Evolutionary conservation across 148 eudicot genomes (phyloP).

Genomic region (Rhododendron mucronatum): DNA sequence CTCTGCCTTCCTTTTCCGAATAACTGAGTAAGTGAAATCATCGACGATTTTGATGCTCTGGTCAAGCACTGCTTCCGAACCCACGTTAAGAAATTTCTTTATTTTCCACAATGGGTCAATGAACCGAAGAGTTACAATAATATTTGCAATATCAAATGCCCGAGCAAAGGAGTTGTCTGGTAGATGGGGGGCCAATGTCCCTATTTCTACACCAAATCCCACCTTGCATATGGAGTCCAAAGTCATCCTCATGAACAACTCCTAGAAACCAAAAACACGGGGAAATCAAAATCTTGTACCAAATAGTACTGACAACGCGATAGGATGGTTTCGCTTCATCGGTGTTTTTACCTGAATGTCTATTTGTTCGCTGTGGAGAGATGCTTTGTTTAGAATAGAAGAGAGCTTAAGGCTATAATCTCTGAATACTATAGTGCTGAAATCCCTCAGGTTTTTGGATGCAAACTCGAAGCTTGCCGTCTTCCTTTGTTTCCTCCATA

Average conservation of each 20-base stretch:
- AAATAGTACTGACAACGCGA: not conserved
- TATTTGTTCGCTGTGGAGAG: constrained; percentile 38
- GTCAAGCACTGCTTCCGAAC: constrained; percentile 74
- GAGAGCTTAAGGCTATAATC: constrained; percentile 83
- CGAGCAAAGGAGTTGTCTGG: constrained; percentile 69
- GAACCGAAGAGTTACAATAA: constrained; percentile 80
- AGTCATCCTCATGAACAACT: constrained; percentile 92
- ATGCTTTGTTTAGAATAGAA: constrained; percentile 47
- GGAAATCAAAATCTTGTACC: not conserved
- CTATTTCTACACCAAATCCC: constrained; percentile 94
- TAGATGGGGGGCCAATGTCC: constrained; percentile 68
- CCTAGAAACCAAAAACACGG: constrained; percentile 30
- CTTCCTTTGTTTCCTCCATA: constrained; percentile 94
- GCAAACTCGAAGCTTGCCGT: constrained; percentile 99
- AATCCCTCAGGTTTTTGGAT: constrained; percentile 87
- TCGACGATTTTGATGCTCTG: constrained; percentile 72
- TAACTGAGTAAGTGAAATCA: constrained; percentile 85
- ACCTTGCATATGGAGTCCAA: constrained; percentile 96
- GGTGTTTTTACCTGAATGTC: constrained; percentile 69
- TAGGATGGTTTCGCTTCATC: not conserved
- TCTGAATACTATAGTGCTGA: constrained; percentile 89
- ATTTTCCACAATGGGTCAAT: constrained; percentile 89
- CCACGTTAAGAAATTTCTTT: constrained; percentile 71
- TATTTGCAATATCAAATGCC: constrained; percentile 85
- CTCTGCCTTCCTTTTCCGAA: constrained; percentile 69